Conservation (phyloP, 768 basidiomycete genomes). For the Tephrocybe sp. region DNA sequence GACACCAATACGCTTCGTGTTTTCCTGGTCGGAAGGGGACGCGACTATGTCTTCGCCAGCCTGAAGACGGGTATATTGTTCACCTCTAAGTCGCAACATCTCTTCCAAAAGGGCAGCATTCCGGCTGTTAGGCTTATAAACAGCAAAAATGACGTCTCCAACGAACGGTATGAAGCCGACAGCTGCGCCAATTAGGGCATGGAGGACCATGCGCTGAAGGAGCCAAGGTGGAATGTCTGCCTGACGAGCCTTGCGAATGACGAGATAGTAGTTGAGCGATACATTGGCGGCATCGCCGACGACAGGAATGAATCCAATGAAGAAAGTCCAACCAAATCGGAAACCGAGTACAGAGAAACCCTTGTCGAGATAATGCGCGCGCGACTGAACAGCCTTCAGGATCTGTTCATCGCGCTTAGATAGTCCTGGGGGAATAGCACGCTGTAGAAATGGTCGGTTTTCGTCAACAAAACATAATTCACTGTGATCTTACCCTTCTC, state of each 20-base stretch:
- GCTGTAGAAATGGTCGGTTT: constrained; percentile 33
- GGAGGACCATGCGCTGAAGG: constrained; percentile 66
- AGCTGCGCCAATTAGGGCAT: constrained; percentile 66
- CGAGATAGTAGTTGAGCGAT: constrained; percentile 68
- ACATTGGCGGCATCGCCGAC: constrained; percentile 66
- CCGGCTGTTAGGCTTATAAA: constrained; percentile 85
- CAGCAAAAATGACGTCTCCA: constrained; percentile 74
- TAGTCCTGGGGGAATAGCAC: constrained; percentile 71
- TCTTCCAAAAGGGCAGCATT: constrained; percentile 88
- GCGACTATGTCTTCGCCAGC: constrained; percentile 26
- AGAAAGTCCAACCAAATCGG: constrained; percentile 83
- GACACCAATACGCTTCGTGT: constrained; percentile 17
- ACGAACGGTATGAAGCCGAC: constrained; percentile 67
- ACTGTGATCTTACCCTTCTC: constrained; percentile 48
- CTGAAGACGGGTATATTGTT: constrained; percentile 59
- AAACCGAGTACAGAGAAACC: constrained; percentile 78
- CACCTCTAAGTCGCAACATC: constrained; percentile 74
- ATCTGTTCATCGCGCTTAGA: constrained; percentile 73
- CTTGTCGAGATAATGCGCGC: constrained; percentile 87
- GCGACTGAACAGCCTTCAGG: constrained; percentile 66
- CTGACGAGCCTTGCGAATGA: constrained; percentile 71
- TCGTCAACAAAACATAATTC: constrained; percentile 1
- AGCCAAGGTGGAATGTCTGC: constrained; percentile 73
- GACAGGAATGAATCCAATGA: constrained; percentile 73
- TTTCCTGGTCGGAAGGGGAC: constrained; percentile 8